A percentile compares a stretch with the other conserved stretches of the same genome.
Conservation (phyloP, 2,329 filamentous ascomycete genomes). For the Cladosporium oxysporum region DNA sequence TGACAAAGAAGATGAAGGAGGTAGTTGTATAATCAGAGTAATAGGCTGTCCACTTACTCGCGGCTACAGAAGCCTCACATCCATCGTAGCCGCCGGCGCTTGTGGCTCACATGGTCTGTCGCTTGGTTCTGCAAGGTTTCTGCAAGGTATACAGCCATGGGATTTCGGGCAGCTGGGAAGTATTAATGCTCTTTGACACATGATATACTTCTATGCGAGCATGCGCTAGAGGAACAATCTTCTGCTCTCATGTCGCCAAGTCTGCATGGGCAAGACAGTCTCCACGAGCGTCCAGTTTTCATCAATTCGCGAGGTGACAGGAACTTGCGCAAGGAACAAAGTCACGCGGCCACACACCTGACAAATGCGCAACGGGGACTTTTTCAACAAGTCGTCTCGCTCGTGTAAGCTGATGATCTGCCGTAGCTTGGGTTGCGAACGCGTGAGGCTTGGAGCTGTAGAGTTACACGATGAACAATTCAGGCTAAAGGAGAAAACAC, state of each 20-base stretch:
- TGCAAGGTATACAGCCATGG: neutral
- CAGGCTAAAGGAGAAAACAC: neutral
- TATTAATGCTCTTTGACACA: neutral
- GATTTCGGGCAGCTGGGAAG: neutral
- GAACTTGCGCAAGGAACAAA: neutral
- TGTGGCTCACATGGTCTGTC: neutral
- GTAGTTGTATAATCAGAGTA: neutral
- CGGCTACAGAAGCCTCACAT: neutral
- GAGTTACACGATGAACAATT: neutral
- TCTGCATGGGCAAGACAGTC: neutral
- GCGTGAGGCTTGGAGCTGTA: neutral
- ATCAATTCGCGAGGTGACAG: neutral
- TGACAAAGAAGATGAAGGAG: neutral
- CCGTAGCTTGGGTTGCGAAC: neutral
- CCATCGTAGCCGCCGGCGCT: neutral
- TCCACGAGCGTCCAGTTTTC: too few relatives aligned
- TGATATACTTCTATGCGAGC: neutral
- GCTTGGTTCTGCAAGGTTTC: neutral
- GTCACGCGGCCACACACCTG: neutral
- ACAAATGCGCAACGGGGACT: neutral
- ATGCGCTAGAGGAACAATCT: neutral
- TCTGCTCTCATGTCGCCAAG: neutral
- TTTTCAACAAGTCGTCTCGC: neutral
- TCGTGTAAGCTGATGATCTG: constrained; percentile 9
- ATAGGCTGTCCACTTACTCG: neutral